These are phyloP conservation scores for Gomphus bonarii DNA, from an alignment of 1,284 basidiomycete genomes.

Conservation along the genomic window DNA sequence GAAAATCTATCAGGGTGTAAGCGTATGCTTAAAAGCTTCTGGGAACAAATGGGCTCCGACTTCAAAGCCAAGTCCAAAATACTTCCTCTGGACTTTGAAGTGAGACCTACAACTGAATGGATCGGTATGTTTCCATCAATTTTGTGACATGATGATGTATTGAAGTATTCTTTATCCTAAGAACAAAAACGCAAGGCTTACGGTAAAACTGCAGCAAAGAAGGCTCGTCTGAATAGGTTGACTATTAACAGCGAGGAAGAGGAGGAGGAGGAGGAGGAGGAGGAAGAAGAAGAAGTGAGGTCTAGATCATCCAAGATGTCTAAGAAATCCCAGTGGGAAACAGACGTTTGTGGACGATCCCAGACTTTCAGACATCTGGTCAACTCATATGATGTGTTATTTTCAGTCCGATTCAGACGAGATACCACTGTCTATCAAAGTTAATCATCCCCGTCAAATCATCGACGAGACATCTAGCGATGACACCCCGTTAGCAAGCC, in stretches of 20 bases:
- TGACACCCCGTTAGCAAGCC: neutral
- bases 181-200: conserved; percentile 7
- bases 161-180: neutral
- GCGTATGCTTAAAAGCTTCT: conserved; percentile 48
- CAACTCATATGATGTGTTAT: neutral
- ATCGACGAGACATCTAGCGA: neutral
- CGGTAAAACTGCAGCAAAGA: neutral
- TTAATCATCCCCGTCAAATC: neutral
- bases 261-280: neutral
- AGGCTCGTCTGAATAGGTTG: neutral
- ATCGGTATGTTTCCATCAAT: conserved; percentile 9
- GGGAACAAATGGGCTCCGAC: conserved; percentile 24
- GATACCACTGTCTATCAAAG: neutral
- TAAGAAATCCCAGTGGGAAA: neutral
- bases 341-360: neutral
- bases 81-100: neutral
- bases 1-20: conserved; percentile 43
- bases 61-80: neutral
- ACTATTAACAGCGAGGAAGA: neutral
- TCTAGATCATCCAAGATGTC: neutral
- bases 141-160: neutral
- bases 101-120: conserved; percentile 8
- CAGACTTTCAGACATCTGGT: neutral
- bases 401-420: conserved; percentile 4
- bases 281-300: neutral